Evolutionary conservation across 768 basidiomycete genomes (phyloP).

Genomic region (Clavaria fumosa): DNA sequence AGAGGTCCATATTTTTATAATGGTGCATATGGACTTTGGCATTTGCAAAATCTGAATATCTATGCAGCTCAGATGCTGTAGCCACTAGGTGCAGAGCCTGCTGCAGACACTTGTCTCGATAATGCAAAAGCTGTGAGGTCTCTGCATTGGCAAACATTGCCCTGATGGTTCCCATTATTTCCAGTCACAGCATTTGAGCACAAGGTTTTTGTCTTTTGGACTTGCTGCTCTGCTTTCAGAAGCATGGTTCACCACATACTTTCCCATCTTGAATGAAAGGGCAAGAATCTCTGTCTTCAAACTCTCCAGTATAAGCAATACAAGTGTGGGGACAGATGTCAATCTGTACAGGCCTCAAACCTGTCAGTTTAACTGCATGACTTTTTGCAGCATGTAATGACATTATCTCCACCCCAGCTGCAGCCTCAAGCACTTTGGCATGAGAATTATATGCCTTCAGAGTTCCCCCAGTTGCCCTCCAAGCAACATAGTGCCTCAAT

Average conservation of each 20-base stretch:
- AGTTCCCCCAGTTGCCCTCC: slow-evolving; percentile 13
- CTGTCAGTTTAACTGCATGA: slow-evolving; percentile 10
- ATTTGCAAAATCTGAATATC: slow-evolving; percentile 17
- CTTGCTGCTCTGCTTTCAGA: not conserved
- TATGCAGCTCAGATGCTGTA: slow-evolving; percentile 5
- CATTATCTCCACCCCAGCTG: slow-evolving; percentile 12
- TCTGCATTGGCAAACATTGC: slow-evolving; percentile 18
- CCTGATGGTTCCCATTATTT: slow-evolving; percentile 13
- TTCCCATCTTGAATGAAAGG: slow-evolving; percentile 9
- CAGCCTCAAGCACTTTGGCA: slow-evolving; percentile 10
- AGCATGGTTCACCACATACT: slow-evolving; percentile 10
- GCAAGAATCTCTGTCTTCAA: slow-evolving; percentile 7
- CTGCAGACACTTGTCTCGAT: slow-evolving; percentile 14
- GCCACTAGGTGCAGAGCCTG: slow-evolving; percentile 12
- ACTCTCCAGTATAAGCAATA: slow-evolving; percentile 16
- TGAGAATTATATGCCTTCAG: slow-evolving; percentile 13
- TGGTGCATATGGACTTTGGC: slow-evolving; percentile 12
- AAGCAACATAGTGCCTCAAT: slow-evolving; percentile 13
- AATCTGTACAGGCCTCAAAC: slow-evolving; percentile 9
- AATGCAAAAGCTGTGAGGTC: slow-evolving; percentile 11
- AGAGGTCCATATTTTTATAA: slow-evolving; percentile 11
- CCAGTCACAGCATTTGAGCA: slow-evolving; percentile 14
- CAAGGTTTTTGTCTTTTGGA: slow-evolving; percentile 8
- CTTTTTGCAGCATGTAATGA: slow-evolving; percentile 9
- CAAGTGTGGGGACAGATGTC: slow-evolving; percentile 16